These are phyloP conservation scores for Botrytis paeoniae DNA, from an alignment of 2,329 filamentous ascomycete genomes.

Conservation along the genomic window DNA sequence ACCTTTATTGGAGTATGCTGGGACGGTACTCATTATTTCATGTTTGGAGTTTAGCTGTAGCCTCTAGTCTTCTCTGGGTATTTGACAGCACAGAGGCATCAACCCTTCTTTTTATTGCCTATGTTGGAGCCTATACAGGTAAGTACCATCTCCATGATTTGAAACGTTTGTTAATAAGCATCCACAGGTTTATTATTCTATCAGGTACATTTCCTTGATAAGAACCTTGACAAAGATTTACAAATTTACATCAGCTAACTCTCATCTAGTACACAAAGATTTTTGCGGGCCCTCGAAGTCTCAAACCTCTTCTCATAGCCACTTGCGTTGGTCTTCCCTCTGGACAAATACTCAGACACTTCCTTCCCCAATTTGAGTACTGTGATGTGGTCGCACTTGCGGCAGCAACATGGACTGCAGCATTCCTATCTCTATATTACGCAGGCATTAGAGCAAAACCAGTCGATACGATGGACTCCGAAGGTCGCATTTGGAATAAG, in stretches of 20 bases:
- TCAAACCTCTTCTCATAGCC: constrained; percentile 48
- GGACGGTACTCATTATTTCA: constrained; percentile 47
- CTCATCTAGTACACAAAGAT: constrained; percentile 49
- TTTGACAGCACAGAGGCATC: constrained; percentile 45
- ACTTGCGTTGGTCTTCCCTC: constrained; percentile 46
- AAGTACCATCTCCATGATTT: not conserved
- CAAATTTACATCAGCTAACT: not conserved
- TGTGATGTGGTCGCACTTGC: constrained; percentile 48
- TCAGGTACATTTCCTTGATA: constrained; percentile 7
- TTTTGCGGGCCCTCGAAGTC: constrained; percentile 48
- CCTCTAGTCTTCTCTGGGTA: constrained; percentile 49
- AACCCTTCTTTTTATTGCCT: constrained; percentile 47
- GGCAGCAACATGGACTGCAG: constrained; percentile 50
- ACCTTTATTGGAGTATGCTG: constrained; percentile 37
- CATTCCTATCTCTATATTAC: constrained; percentile 36
- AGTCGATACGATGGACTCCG: constrained; percentile 2
- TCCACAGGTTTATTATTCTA: constrained; percentile 13
- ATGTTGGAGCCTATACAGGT: constrained; percentile 40
- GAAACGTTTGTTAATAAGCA: not conserved
- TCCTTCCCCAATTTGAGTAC: constrained; percentile 43
- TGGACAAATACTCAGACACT: constrained; percentile 45
- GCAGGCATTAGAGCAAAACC: constrained; percentile 12
- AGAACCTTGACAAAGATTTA: not conserved
- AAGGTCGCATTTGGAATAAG: constrained; percentile 9
- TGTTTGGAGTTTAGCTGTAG: constrained; percentile 38